These are phyloP conservation scores for Chrysoporthe austroafricana DNA, from an alignment of 2,329 filamentous ascomycete genomes.

Conservation along the genomic window DNA sequence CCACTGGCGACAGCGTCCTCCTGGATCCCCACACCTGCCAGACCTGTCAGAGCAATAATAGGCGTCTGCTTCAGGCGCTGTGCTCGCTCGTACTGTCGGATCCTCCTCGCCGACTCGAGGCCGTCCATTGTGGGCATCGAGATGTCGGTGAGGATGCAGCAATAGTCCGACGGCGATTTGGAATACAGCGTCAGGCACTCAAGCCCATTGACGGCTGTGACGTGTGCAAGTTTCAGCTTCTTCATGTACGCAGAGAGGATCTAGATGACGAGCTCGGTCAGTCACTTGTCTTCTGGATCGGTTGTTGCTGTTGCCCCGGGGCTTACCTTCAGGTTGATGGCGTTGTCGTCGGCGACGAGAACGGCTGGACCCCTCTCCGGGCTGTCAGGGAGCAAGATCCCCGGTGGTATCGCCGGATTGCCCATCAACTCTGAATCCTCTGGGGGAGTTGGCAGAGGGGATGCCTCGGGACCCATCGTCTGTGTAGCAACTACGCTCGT, in stretches of 20 bases:
- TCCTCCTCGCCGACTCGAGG: constrained; percentile 53
- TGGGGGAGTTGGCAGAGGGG: constrained; percentile 18
- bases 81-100: constrained; percentile 53
- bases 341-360: constrained; percentile 47
- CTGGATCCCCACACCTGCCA: constrained; percentile 53
- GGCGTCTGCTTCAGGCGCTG: constrained; percentile 45
- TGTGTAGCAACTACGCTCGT: constrained; percentile 6
- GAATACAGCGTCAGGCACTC: constrained; percentile 40
- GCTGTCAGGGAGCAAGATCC: neutral
- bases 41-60: constrained; percentile 57
- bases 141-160: constrained; percentile 51
- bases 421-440: constrained; percentile 20
- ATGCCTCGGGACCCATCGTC: neutral
- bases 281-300: neutral
- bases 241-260: constrained; percentile 41
- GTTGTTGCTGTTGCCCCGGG: too few relatives aligned
- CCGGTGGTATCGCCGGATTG: neutral
- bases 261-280: constrained; percentile 10
- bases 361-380: constrained; percentile 25
- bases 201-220: constrained; percentile 40
- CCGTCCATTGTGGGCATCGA: constrained; percentile 63
- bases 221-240: constrained; percentile 38
- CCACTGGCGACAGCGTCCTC: constrained; percentile 58
- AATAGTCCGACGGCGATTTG: constrained; percentile 32
- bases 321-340: constrained; percentile 41